Base-by-base conservation (phyloP, 441 rosid species). In the Macaranga tanarius region DNA sequence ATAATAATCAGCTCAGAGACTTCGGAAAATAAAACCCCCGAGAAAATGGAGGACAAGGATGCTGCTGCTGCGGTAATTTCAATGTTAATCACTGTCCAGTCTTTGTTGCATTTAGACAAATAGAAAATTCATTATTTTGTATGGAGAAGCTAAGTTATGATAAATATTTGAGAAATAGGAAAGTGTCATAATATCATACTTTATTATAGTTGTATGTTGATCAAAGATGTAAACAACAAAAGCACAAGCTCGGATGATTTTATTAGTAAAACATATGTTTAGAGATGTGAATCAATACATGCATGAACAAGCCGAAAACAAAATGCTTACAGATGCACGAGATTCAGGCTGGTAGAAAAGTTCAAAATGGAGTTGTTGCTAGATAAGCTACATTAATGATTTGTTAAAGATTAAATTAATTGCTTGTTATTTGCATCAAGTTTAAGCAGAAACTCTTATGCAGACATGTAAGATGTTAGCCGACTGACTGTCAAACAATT, bases 1-100 rank as follows among this genome's bases (percentile, higher is more conserved):
- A 80, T 95, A 70, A 81, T 88, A 77, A 88, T 95, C 75, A 95
- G 84, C 82, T 89, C 91, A 38, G 97, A 90, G 77, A 84, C 89
- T 51, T 83, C 86, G 0, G 96, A 93, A 79, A 78, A 55, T 50
- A 87, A 85, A 79, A 80, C 84, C 55, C 65, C 88, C 65, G 93
- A 84, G 83, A 95, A 90, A 87, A 74, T 85, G 67, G 88, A 73
- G 67, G 97, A 90, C 68, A 87, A 88, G 74, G 77, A 86, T 67
- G 87, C 90, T 54, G 84, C 82, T 73, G 86, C 84, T 10, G 72
- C 20, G 89, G 99, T 92, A 86, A 42, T 58, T 62, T 69, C 59
- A 72, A 48, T 48, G 71, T 48, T n/a, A 64, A 3, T 12, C 45
- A 4, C 62, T 58, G 7, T 70, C 17, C 65, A 62, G 25, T 75